These are phyloP conservation scores for Colletotrichum sojae DNA, from an alignment of 2,329 filamentous ascomycete genomes.

Conservation along the genomic window DNA sequence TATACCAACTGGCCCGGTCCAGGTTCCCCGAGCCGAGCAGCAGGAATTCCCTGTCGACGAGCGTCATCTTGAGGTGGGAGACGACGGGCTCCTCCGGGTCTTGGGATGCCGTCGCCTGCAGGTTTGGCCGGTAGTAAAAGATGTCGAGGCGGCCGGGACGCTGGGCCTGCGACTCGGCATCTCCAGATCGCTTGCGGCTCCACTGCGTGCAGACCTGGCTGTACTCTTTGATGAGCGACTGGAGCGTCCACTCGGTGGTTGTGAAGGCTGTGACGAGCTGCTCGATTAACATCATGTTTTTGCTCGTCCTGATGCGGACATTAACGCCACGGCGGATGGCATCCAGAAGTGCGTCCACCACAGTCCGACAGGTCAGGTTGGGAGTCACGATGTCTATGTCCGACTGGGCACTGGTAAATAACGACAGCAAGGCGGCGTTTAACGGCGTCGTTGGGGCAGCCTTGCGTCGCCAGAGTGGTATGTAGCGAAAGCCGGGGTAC, in stretches of 20 bases:
- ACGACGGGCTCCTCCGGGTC: constrained; percentile 74
- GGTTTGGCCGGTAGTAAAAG: constrained; percentile 68
- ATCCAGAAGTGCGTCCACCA: constrained; percentile 72
- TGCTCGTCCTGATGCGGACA: constrained; percentile 77
- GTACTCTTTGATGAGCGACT: constrained; percentile 70
- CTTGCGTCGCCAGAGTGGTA: constrained; percentile 67
- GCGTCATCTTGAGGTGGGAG: constrained; percentile 82
- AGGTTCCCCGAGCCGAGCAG: constrained; percentile 87
- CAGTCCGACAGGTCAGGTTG: constrained; percentile 79
- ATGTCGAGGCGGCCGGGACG: constrained; percentile 67
- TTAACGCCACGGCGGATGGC: constrained; percentile 77
- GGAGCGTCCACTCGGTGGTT: constrained; percentile 77
- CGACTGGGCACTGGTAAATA: constrained; percentile 70
- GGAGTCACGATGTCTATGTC: constrained; percentile 82
- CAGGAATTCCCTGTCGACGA: constrained; percentile 77
- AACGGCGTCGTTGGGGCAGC: constrained; percentile 75
- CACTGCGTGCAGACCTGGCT: constrained; percentile 46
- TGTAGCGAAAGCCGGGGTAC: constrained; percentile 74
- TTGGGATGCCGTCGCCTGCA: constrained; percentile 43
- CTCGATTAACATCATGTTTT: constrained; percentile 81
- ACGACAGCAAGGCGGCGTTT: constrained; percentile 74
- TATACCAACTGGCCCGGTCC: constrained; percentile 89
- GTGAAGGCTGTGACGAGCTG: constrained; percentile 86
- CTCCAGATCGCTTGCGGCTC: constrained; percentile 39
- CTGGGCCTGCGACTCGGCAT: constrained; percentile 60